These are phyloP conservation scores for Neurospora tetrasperma DNA, from an alignment of 495 filamentous ascomycete species.

Conservation along the genomic window DNA sequence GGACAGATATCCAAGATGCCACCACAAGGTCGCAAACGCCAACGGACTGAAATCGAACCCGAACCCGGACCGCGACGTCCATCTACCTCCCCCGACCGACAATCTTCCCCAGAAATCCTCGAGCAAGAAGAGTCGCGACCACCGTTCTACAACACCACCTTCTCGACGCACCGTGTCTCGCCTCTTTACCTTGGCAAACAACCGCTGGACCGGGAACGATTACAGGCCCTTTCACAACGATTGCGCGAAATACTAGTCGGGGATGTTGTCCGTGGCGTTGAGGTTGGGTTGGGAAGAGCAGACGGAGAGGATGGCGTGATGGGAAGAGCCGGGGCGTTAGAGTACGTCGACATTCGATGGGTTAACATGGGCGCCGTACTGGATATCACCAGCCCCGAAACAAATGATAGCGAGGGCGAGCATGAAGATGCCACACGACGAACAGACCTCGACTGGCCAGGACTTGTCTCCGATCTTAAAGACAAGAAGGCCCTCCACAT, in stretches of 20 bases:
- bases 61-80: not conserved
- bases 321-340: slow-evolving; percentile 29
- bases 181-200: slow-evolving; percentile 31
- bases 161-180: slow-evolving; percentile 36
- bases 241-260: slow-evolving; percentile 36
- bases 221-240: slow-evolving; percentile 26
- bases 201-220: slow-evolving; percentile 12
- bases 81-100: not conserved
- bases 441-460: not conserved
- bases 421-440: not conserved
- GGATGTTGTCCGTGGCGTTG: slow-evolving; percentile 36
- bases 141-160: slow-evolving; percentile 40
- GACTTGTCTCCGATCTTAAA: not conserved
- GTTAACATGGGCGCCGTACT: slow-evolving; percentile 14
- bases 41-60: not conserved
- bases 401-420: not conserved
- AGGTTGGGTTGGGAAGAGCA: slow-evolving; percentile 21
- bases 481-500: slow-evolving; percentile 22
- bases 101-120: not conserved
- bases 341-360: slow-evolving; percentile 26
- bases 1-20: not conserved
- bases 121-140: not conserved
- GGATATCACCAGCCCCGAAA: not conserved
- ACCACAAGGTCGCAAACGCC: not conserved
- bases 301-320: slow-evolving; percentile 17